Percentiles rank a stretch among this genome's conserved stretches.
Evolutionary conservation across 2,329 filamentous ascomycete genomes (phyloP).

Genomic region (Colletotrichum navitas): DNA sequence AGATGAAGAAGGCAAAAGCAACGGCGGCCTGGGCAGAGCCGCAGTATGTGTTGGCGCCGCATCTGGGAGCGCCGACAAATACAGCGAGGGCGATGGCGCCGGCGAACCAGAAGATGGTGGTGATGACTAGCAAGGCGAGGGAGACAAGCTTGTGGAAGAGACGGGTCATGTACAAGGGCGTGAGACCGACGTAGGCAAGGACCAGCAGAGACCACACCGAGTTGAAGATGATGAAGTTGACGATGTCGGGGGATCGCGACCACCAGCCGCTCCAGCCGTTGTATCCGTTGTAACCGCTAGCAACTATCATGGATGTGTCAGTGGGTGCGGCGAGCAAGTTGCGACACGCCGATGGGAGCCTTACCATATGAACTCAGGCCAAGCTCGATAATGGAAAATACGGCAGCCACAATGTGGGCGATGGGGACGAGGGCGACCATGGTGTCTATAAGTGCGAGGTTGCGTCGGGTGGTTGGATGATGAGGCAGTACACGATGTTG

Average conservation of each 20-base stretch:
- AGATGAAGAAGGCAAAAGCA: constrained; percentile 76
- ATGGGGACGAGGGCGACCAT: constrained; percentile 39
- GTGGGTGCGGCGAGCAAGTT: background rate
- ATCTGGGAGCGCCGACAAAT: constrained; percentile 66
- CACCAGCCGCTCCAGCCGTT: constrained; percentile 44
- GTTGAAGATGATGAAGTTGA: constrained; percentile 86
- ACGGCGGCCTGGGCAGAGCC: constrained; percentile 71
- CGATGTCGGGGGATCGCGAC: constrained; percentile 60
- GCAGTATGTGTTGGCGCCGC: constrained; percentile 69
- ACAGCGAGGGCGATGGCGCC: constrained; percentile 84
- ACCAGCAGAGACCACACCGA: constrained; percentile 81
- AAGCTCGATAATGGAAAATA: constrained; percentile 80
- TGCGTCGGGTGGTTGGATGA: background rate
- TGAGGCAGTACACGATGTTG: background rate
- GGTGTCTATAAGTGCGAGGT: background rate
- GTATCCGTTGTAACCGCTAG: constrained; percentile 57
- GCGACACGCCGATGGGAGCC: background rate
- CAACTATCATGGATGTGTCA: constrained; percentile 58
- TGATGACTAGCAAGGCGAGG: constrained; percentile 76
- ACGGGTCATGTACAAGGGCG: constrained; percentile 72
- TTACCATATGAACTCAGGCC: constrained; percentile 80
- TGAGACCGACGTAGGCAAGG: constrained; percentile 76
- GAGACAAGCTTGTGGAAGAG: constrained; percentile 75
- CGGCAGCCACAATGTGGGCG: constrained; percentile 71
- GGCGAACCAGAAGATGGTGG: constrained; percentile 90